Conservation (phyloP, 2,329 filamentous ascomycete genomes). For the Cercospora sp. region DNA sequence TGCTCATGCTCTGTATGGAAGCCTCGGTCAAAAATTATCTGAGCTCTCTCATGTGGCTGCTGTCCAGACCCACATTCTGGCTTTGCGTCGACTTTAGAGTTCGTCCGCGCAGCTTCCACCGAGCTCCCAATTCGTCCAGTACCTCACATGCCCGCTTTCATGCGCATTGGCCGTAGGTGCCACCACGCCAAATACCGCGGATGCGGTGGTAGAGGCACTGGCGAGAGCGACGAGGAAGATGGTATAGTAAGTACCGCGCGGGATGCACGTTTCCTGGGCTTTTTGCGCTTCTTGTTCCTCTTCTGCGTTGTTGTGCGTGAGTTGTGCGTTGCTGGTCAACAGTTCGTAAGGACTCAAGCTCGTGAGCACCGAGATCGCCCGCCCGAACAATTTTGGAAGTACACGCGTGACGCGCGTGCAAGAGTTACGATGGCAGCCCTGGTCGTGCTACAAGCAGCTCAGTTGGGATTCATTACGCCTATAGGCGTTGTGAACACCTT, state of each 20-base stretch:
- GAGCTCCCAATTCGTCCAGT: slow-evolving; percentile 8
- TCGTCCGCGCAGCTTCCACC: slow-evolving; percentile 6
- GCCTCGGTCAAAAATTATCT: slow-evolving; percentile 8
- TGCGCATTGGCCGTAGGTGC: not conserved
- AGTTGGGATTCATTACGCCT: slow-evolving; percentile 17
- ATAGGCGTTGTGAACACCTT: slow-evolving; percentile 1
- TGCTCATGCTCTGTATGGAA: slow-evolving; percentile 1
- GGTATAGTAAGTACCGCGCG: slow-evolving; percentile 3
- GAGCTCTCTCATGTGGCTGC: slow-evolving; percentile 10
- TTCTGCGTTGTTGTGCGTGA: not conserved
- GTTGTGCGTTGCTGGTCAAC: not conserved
- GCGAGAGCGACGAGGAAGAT: not conserved
- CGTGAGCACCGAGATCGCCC: not conserved
- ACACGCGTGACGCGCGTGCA: not conserved
- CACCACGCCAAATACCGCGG: slow-evolving; percentile 13
- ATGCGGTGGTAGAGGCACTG: slow-evolving; percentile 1
- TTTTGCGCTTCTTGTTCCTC: slow-evolving; percentile 2
- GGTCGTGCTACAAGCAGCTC: slow-evolving; percentile 17
- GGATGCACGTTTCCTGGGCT: not conserved
- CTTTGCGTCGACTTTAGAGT: slow-evolving; percentile 2
- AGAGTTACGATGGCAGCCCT: slow-evolving; percentile 14
- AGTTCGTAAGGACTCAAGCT: not conserved
- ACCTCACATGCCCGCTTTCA: slow-evolving; percentile 13
- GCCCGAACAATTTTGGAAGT: not conserved
- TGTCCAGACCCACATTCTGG: slow-evolving; percentile 9